These are phyloP conservation scores for Debaryomyces prosopidis DNA, from an alignment of 805 yeast genomes.

Conservation along the genomic window DNA sequence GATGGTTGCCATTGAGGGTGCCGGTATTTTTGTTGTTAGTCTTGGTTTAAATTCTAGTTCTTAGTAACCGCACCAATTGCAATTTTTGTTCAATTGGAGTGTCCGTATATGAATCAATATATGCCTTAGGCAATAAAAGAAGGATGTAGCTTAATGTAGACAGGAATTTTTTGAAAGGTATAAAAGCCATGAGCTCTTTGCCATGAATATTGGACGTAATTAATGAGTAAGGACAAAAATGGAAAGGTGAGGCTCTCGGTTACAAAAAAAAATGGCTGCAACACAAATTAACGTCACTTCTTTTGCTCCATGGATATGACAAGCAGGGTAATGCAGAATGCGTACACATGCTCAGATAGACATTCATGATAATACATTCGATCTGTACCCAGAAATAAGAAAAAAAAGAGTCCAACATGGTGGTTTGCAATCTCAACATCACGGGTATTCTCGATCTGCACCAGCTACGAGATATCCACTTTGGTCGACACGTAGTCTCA, in stretches of 20 bases:
- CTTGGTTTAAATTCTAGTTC: not conserved
- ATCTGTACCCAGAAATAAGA: too few relatives aligned
- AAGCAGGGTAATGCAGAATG: too few relatives aligned
- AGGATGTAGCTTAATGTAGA: not conserved
- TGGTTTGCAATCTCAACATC: not conserved
- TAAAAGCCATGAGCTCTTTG: not conserved
- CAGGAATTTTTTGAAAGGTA: not conserved
- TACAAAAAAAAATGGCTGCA: conserved; percentile 14
- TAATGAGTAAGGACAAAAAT: not conserved
- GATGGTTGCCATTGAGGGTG: conserved; percentile 1
- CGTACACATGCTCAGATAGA: too few relatives aligned
- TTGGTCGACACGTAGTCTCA: too few relatives aligned
- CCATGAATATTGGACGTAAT: not conserved
- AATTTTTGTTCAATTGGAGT: conserved; percentile 4
- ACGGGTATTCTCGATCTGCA: not conserved
- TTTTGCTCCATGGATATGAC: too few relatives aligned
- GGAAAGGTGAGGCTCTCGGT: not conserved
- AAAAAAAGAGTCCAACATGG: too few relatives aligned
- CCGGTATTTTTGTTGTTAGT: not conserved
- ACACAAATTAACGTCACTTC: conserved; percentile 11
- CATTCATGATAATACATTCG: too few relatives aligned
- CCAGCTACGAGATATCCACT: not conserved
- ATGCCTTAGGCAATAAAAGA: conserved; percentile 1
- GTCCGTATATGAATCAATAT: conserved; percentile 14
- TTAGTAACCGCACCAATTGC: conserved; percentile 2